Evolutionary conservation across 2,329 filamentous ascomycete genomes (phyloP).

Genomic region (Cladosporium oxysporum): DNA sequence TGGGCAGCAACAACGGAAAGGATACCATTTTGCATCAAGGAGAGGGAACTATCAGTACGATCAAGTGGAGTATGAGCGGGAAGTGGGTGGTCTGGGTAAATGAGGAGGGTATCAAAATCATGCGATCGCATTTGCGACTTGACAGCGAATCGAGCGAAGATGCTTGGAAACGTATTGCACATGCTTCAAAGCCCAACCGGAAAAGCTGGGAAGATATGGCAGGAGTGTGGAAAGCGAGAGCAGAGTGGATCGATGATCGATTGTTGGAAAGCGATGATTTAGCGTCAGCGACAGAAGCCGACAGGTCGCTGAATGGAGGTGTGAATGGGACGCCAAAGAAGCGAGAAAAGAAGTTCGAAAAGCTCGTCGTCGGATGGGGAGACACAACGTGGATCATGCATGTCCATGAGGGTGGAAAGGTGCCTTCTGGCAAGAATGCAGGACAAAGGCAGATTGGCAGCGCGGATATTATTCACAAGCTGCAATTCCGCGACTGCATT

Average conservation of each 20-base stretch:
- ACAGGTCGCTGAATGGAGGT: constrained; percentile 31
- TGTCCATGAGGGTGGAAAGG: constrained; percentile 74
- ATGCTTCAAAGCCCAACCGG: constrained; percentile 84
- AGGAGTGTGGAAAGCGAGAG: constrained; percentile 86
- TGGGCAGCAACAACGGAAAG: constrained; percentile 73
- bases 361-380: constrained; percentile 91
- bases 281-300: constrained; percentile 39
- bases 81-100: constrained; percentile 95
- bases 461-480: constrained; percentile 87
- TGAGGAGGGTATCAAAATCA: constrained; percentile 96
- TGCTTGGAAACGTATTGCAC: constrained; percentile 92
- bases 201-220: constrained; percentile 96
- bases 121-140: constrained; percentile 83
- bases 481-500: constrained; percentile 90
- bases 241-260: constrained; percentile 89
- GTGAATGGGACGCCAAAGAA: constrained; percentile 27
- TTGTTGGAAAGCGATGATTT: constrained; percentile 73
- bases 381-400: constrained; percentile 95
- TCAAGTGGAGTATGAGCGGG: constrained; percentile 92
- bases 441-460: constrained; percentile 73
- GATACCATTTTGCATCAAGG: constrained; percentile 88
- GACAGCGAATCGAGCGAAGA: constrained; percentile 75
- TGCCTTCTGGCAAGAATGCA: constrained; percentile 62
- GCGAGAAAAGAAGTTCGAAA: constrained; percentile 55
- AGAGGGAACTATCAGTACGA: constrained; percentile 85